phyloP scores from a whole-genome alignment of 1,284 basidiomycete species.

The Laetiporus sulphureus region DNA sequence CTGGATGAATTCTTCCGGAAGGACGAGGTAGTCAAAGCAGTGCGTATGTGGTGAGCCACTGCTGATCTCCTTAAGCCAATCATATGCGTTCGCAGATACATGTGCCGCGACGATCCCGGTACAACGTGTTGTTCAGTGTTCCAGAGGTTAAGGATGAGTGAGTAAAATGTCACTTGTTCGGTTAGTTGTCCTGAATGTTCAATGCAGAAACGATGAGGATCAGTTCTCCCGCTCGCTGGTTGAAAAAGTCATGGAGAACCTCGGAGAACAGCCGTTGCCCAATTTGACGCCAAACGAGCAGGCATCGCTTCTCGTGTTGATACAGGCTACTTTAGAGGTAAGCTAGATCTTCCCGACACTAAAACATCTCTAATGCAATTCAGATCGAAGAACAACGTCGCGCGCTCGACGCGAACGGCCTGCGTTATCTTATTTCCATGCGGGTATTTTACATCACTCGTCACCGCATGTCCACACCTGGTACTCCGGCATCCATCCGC shows the following conservation, averaged over 20 bases:
- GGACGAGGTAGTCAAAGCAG: constrained; percentile 22
- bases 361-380: too few species aligned
- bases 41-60: constrained; percentile 8
- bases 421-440: constrained; percentile 88
- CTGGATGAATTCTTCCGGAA: constrained; percentile 48
- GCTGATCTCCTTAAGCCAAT: neutral
- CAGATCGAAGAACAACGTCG: constrained; percentile 84
- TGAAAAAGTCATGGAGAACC: constrained; percentile 50
- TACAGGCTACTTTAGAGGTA: constrained; percentile 85
- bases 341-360: too few species aligned
- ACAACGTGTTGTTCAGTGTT: constrained; percentile 41
- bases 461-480: constrained; percentile 43
- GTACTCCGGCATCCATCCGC: constrained; percentile 37
- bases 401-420: constrained; percentile 82
- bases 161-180: constrained; percentile 1
- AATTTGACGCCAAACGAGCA: constrained; percentile 75
- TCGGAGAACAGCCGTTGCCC: constrained; percentile 61
- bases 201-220: constrained; percentile 39
- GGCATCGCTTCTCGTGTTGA: constrained; percentile 71
- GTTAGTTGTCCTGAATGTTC: neutral
- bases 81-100: constrained; percentile 7
- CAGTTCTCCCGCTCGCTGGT: constrained; percentile 60
- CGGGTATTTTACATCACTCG: constrained; percentile 78
- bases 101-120: constrained; percentile 26
- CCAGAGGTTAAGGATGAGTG: constrained; percentile 34